Conservation (phyloP, 2,329 filamentous ascomycete genomes). For the Periconia macrospinosa region DNA sequence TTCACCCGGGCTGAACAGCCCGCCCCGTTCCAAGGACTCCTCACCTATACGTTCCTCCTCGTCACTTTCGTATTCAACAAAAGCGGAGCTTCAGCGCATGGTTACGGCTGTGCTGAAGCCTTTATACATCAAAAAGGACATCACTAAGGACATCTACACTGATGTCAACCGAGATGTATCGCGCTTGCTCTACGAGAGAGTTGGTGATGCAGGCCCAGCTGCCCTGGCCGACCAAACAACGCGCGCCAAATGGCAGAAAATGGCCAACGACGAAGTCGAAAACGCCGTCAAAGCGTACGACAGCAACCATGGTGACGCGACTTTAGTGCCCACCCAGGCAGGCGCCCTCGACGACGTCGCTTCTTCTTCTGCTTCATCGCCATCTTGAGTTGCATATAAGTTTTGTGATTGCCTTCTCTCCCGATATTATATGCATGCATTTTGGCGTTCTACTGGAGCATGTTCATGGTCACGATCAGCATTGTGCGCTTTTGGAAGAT, state of each 20-base stretch:
- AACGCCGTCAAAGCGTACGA: conserved; percentile 60
- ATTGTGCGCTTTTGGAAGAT: no score
- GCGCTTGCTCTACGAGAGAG: conserved; percentile 77
- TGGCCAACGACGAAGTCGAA: conserved; percentile 77
- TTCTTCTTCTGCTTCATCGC: conserved; percentile 15
- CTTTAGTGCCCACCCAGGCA: conserved; percentile 14
- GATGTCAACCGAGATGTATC: conserved; percentile 90
- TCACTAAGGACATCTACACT: conserved; percentile 89
- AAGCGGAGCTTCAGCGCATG: conserved; percentile 85
- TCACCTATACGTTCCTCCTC: conserved; percentile 66
- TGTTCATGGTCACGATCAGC: no score
- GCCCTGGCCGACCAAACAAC: conserved; percentile 64
- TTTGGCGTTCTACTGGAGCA: no score
- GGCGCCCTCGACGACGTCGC: conserved; percentile 32
- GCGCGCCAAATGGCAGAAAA: conserved; percentile 71
- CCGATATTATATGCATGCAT: no score
- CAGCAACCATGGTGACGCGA: conserved; percentile 1
- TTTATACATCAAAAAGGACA: conserved; percentile 74
- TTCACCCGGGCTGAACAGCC: conserved; percentile 41
- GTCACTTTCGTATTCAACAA: conserved; percentile 75
- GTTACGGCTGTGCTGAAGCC: conserved; percentile 82
- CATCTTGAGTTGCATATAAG: background rate
- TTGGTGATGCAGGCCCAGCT: conserved; percentile 51
- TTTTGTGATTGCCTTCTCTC: no score
- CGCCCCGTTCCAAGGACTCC: conserved; percentile 59